Base-by-base conservation (phyloP, 1,284 basidiomycete genomes). In the Acaromyces ingoldii region DNA sequence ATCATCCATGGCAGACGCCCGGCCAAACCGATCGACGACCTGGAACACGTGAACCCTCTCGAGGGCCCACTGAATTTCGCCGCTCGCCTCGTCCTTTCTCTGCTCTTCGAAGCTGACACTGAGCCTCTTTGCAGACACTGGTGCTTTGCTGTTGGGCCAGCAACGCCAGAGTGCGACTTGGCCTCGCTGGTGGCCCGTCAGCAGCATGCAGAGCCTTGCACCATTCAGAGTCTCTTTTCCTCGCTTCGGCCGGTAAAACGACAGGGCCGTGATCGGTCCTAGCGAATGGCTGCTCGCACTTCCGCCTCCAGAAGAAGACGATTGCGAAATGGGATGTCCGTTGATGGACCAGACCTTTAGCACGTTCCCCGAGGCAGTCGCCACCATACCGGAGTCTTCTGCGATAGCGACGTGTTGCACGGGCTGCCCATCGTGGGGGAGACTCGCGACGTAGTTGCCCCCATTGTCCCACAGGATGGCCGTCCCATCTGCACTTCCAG, bases 401-500 rank as follows among this genome's bases (percentile, higher is more conserved):
- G 91, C 88, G 65, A 96, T 83, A 1, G 86, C 81, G 13, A 85
- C 85, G 2, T 86, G 79, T 57, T 83, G 81, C 3, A 95, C 83
- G 0, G 82, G 79, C 4, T 21, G 22, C 4, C 10, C 42, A 24
- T 81, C 78, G 31, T 63, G 65, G 9, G 52, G 60, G 22, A 76
- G 62, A 30, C 60, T 49, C 6, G 65, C 60, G 1, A 72, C 63
- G 38, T 67, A 66, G 9, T 57, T 51, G 24, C 57, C 63, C 24
- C 85, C 81, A 68, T 96, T 95, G 72, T 96, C 92, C 92, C 92
- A 97, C 6, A 95, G 65, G 13, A 86, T 85, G 0, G 86, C 89
- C 54, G 84, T 88, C 1, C 88, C 86, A 64, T 95, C 90, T 62
- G 82, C 81, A 5, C 88, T 87, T 5, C 90, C 90, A 57, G 87